Evolutionary conservation across 768 basidiomycete genomes (phyloP), one percentile per base, ranked within the genome.

Genomic region (Sarcomyxa edulis): DNA sequence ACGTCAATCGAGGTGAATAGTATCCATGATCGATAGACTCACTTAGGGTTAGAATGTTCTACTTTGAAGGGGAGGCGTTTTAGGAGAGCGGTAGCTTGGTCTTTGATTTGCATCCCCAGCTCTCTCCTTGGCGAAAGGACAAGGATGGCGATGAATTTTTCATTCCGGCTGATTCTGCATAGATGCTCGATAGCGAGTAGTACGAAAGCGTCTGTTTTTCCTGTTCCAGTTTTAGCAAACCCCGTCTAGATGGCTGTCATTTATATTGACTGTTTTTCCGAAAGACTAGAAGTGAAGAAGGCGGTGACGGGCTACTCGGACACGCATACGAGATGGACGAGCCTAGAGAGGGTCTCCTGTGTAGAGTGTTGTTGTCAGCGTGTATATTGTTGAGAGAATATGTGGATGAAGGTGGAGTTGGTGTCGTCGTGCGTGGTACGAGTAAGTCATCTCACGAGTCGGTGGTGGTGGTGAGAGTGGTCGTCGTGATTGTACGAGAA

Each of bases 71-170:
- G 55, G 38, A 68, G 69, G 21, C 64, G 60, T 25, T 42, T 42
- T 14, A 77, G 44, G 6, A 78, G 57, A 6, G 50, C 51, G n/a
- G 62, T 61, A 3, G 84, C 85, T 51, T 81, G 71, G 50, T 81
- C 78, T 39, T 76, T 68, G 32, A 85, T 72, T 44, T 75, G 64
- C 46, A 71, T 56, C 2, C 81, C 84, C 23, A 88, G 58, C 52
- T 88, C 85, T 42, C 84, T 69, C 1, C 85, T 87, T 0, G 85
- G 85, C 3, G 84, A 81, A 20, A 88, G 48, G 2, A 88, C 74
- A 18, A 81, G 69, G 26, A 80, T 73, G 14, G 77, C 84, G 21
- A 79, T 68, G 10, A 57, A 50, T 0, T 40, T n/a, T 0, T 45
- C 52, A 11, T 35, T 36, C 45, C 18, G 32, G 25, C 26, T 45